Base-by-base conservation (phyloP, 2,329 filamentous ascomycete genomes). In the Diaporthe destruens region DNA sequence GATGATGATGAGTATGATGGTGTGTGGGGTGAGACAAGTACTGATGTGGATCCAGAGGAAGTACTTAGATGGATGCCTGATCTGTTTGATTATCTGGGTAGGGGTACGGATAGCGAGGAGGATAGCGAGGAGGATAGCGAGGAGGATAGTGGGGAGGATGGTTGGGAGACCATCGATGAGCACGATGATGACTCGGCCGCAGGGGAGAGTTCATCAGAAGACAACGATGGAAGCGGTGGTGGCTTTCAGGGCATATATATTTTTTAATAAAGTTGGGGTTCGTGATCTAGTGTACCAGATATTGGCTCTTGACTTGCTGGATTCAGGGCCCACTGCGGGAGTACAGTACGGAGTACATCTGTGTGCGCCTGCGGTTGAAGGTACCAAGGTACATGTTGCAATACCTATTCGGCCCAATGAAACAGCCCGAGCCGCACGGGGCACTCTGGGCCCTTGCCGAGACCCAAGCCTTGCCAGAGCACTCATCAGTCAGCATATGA, bases 401-500 rank as follows among this genome's bases (percentile, higher is more conserved):
- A 11, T 49, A 53, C 2, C 8, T 6, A 9, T 16, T 44, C 49
- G 47, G 49, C 34, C 57, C 57, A 71, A 66, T 71, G 44, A 71
- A 55, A 66, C 69, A 42, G 25, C 56, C 36, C 56, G 49, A 61
- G 55, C 51, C 55, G 63, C 63, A 66, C 47, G 44, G 61, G 61
- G 47, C 47, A 66, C 16, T 23, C n/a, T n/a, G 54, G 63, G 32
- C 44, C 53, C 55, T 53, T 69, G 69, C 72, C 65, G 66, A 65
- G 72, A 54, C 55, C 55, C n/a, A 20, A 63, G 25, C 32, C 3
- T 53, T 47, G 47, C 29, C 29, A 29, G 44, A 51, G 56, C 69
- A 51, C 51, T 42, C 36, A 72, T 42, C 36, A 72, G 67, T 57
- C 59, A 72, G 66, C 70, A 36, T 16, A 51, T 65, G 56, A 56